Evolutionary conservation across 78 protist genomes (phyloP).

Genomic region (Thecamonas trahens): DNA sequence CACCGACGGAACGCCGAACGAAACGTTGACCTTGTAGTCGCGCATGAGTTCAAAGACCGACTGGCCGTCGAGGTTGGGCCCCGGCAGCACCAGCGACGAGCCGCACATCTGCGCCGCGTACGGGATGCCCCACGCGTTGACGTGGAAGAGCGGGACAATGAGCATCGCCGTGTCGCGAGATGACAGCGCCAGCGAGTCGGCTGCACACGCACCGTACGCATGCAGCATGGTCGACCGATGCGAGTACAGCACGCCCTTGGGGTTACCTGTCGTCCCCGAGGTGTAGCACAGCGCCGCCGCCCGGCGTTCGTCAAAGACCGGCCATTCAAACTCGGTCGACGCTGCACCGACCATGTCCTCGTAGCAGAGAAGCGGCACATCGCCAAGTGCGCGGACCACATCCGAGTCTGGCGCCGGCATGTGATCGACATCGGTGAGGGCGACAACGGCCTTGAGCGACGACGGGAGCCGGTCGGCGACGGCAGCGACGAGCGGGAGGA

Average conservation of each 20-base stretch:
- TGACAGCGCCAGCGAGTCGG: neutral
- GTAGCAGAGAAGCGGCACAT: neutral
- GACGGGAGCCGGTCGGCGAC: neutral
- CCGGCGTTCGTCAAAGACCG: neutral
- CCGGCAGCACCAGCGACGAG: neutral
- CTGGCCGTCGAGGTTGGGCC: neutral
- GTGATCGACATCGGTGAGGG: neutral
- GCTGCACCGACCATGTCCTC: neutral
- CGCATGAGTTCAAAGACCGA: neutral
- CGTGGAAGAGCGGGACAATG: slow-evolving; percentile 24
- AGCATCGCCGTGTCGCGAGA: neutral
- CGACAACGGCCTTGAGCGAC: neutral
- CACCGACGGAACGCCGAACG: neutral
- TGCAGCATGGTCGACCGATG: neutral
- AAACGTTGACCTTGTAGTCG: neutral
- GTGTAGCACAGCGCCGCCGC: neutral
- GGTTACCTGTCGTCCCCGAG: neutral
- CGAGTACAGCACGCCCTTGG: slow-evolving; percentile 1
- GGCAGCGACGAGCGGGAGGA: neutral
- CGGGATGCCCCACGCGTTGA: slow-evolving; percentile 24
- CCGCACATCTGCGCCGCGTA: neutral
- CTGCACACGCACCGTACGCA: neutral
- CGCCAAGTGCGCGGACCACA: too few relatives aligned
- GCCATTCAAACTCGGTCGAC: neutral
- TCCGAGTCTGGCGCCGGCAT: too few relatives aligned